Base-by-base conservation (phyloP, 2,329 filamentous ascomycete species). In the Ramularia endophylla region DNA sequence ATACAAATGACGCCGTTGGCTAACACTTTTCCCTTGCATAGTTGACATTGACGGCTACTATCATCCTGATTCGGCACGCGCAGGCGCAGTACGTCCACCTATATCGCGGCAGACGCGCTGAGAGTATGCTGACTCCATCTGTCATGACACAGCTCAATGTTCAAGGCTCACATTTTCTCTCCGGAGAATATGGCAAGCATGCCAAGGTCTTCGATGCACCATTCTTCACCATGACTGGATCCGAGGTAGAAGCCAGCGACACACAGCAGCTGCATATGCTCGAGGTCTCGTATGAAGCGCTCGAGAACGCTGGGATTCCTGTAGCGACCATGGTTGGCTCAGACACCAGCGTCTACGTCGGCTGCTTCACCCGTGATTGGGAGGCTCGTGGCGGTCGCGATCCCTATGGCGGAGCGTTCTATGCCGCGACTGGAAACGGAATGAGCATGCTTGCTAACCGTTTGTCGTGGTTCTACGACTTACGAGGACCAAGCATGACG, bases 381-480 rank as follows among this genome's bases (percentile, higher is more conserved):
- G 31, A 40, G 2, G 40, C 39, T 7, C 36, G 44, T 27, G 28
- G 31, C 28, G 33, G 27, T 12, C 35, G 40, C 16, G 48, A 56
- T 28, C 34, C 35, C 2, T 40, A 51, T n/a, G 38, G 39, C n/a
- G 27, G 28, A 4, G 41, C 39, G 5, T 18, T 31, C 2, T 58
- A 63, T 27, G 19, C 33, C 2, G 38, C 52, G 9, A 50, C 48
- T 2, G 53, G 53, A 5, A 29, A 16, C 12, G 30, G 30, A 12
- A 20, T 34, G 32, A 34, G 32, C 32, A 34, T 34, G 32, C 15
- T 18, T 11, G 32, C 42, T n/a, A 51, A 51, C 27, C 38, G 48
- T 15, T 27, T 51, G 5, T 48, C 45, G 12, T 51, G 40, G 39
- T 51, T 51, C 31, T 51, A 40, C 38, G 41, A 46, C 28, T 36